Evolutionary conservation across 2,329 filamentous ascomycete genomes (phyloP), one percentile per base, ranked within the genome.

Genomic region (Exophiala mesophila): DNA sequence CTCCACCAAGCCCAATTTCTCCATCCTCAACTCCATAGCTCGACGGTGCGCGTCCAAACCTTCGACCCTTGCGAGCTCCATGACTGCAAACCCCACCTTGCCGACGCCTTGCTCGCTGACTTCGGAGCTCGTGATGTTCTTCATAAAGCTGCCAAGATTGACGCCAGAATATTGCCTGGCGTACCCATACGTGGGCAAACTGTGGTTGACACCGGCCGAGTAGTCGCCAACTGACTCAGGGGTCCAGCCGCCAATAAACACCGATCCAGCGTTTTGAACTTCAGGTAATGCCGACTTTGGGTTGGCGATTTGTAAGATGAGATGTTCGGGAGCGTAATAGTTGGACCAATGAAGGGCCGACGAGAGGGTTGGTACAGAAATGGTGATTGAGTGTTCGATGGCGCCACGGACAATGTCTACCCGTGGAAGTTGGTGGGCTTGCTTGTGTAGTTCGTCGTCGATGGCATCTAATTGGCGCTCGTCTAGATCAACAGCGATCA

Each of bases 141-240:
- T 98, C 63, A 95, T 78, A 68, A 96, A 98, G 2, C 90, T 97
- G 21, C 80, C 88, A 4, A 98, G 77, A 65, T 95, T 98, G 60
- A 98, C 92, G 39, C 92, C 92, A 4, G 88, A 96, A 71, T 98
- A 98, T 66, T 98, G 92, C 69, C 94, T 95, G 36, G 92, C 92
- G 59, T 94, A 98, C 29, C 92, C 92, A 61, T 97, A 98, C 0
- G 92, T 98, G 39, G 92, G 92, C 53, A 98, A 71, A 45, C 87
- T 94, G 72, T 98, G 92, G 65, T 98, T 98, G 30, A 98, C 92
- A 59, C 92, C 92, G 39, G 92, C 92, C 51, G 88, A 95, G 70
- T 98, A 98, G 64, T 98, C 92, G 33, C 92, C 92, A 3, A 98
- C 92, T 63, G 87, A 94, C 69, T 98, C 92, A 4, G 92, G 92